These are phyloP conservation scores for Strobilomyces confusus DNA, from an alignment of 768 basidiomycete species.

Conservation along the genomic window DNA sequence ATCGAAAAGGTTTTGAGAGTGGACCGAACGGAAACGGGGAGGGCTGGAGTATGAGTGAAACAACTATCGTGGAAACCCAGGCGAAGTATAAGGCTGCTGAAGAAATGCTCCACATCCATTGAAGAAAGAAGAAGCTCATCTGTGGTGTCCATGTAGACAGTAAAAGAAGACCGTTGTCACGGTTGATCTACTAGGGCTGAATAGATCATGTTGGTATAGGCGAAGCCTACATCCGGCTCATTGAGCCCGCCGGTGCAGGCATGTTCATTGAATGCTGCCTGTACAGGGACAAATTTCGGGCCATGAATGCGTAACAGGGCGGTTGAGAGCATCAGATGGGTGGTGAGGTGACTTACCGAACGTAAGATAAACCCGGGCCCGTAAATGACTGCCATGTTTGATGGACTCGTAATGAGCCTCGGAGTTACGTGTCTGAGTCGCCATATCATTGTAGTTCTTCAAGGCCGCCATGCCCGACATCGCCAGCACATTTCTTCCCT, in stretches of 20 bases:
- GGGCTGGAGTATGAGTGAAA: slow-evolving; percentile 76
- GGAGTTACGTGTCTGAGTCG: background rate
- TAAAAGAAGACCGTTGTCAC: too few relatives aligned
- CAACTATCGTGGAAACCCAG: slow-evolving; percentile 73
- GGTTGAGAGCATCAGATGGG: too few relatives aligned
- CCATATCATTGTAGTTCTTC: background rate
- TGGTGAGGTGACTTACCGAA: too few relatives aligned
- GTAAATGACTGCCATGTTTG: too few relatives aligned
- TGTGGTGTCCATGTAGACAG: slow-evolving; percentile 4
- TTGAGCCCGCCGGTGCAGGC: slow-evolving; percentile 49
- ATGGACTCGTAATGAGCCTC: too few relatives aligned
- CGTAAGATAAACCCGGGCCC: too few relatives aligned
- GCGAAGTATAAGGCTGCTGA: slow-evolving; percentile 78
- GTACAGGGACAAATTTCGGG: too few relatives aligned
- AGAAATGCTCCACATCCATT: slow-evolving; percentile 38
- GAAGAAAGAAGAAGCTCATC: slow-evolving; percentile 2
- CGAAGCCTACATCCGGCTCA: slow-evolving; percentile 51
- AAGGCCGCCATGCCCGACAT: slow-evolving; percentile 17
- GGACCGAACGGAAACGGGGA: slow-evolving; percentile 63
- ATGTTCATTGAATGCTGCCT: slow-evolving; percentile 37
- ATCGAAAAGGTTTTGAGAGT: slow-evolving; percentile 72
- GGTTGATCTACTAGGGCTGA: slow-evolving; percentile 1
- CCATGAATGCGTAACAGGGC: too few relatives aligned
- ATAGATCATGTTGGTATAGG: slow-evolving; percentile 25
- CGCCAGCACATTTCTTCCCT: slow-evolving; percentile 34